These are phyloP conservation scores for Carpinus viminea DNA, from an alignment of 306 rosid species.

Conservation along the genomic window DNA sequence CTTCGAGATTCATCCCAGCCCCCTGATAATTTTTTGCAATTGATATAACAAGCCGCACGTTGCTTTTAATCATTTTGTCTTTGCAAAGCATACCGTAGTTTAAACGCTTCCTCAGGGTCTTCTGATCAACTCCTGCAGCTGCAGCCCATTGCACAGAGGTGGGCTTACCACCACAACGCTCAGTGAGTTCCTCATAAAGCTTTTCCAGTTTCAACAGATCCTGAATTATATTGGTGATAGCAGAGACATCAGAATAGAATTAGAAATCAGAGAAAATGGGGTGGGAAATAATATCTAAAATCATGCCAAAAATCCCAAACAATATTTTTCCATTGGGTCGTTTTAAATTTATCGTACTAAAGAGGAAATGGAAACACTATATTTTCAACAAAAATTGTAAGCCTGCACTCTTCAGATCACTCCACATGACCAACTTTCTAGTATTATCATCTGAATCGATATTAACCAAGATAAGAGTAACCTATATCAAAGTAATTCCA, in stretches of 20 bases:
- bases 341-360: not conserved
- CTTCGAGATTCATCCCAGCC: slow-evolving; percentile 89
- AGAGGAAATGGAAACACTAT: not conserved
- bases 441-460: not conserved
- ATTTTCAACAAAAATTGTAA: not conserved
- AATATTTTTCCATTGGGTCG: not conserved
- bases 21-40: slow-evolving; percentile 93
- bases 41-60: slow-evolving; percentile 90
- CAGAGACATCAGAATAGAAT: slow-evolving; percentile 24
- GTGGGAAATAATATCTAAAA: slow-evolving; percentile 12
- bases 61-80: slow-evolving; percentile 95
- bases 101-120: slow-evolving; percentile 72
- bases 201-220: slow-evolving; percentile 82
- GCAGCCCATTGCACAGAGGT: slow-evolving; percentile 92
- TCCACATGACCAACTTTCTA: not conserved
- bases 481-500: slow-evolving; percentile 5
- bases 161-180: slow-evolving; percentile 75
- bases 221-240: slow-evolving; percentile 43
- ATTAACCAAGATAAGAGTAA: not conserved
- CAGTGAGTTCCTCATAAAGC: slow-evolving; percentile 70
- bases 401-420: not conserved
- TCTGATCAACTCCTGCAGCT: slow-evolving; percentile 84
- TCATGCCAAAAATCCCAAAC: not conserved
- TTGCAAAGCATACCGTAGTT: slow-evolving; percentile 76
- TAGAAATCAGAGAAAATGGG: slow-evolving; percentile 25